Evolutionary conservation across 1,284 basidiomycete species (phyloP).

Genomic region (Polyporus tsugae): DNA sequence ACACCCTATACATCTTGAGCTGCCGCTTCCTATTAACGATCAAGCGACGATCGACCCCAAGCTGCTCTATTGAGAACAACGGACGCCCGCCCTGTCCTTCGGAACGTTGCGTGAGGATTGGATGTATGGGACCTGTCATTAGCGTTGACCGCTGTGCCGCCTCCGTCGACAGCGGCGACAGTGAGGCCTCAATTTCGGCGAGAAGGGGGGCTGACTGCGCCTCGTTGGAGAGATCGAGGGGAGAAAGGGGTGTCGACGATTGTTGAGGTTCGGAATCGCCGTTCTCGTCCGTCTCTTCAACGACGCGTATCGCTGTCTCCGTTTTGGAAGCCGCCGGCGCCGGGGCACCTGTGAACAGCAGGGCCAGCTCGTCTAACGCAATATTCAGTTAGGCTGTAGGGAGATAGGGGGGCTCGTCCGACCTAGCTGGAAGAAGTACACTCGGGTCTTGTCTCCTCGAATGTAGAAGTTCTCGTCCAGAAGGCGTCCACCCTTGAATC

Average conservation of each 20-base stretch:
- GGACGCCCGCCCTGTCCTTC: constrained; percentile 42
- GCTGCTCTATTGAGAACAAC: constrained; percentile 76
- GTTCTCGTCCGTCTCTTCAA: constrained; percentile 49
- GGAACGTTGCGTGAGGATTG: constrained; percentile 33
- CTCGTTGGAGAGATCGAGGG: constrained; percentile 10
- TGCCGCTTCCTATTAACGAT: constrained; percentile 92
- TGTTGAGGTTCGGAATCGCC: constrained; percentile 20
- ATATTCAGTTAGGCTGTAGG: constrained; percentile 1
- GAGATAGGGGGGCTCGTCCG: constrained; percentile 28
- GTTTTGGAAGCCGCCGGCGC: constrained; percentile 44
- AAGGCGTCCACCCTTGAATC: constrained; percentile 90
- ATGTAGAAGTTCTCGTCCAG: constrained; percentile 95
- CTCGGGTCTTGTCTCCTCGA: constrained; percentile 95
- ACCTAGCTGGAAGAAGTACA: constrained; percentile 95
- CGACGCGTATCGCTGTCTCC: constrained; percentile 44
- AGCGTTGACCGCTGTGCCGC: constrained; percentile 5
- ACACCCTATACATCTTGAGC: constrained; percentile 95
- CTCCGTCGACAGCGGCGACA: constrained; percentile 11
- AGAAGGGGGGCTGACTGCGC: constrained; percentile 13
- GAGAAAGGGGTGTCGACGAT: constrained; percentile 11
- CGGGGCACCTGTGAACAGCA: constrained; percentile 76
- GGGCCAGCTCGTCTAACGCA: constrained; percentile 80
- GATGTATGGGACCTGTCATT: constrained; percentile 27
- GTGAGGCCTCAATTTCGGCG: constrained; percentile 18
- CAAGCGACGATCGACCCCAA: constrained; percentile 90